Evolutionary conservation across 1,284 basidiomycete genomes (phyloP).

Genomic region (Tetrapyrgos nigripes): DNA sequence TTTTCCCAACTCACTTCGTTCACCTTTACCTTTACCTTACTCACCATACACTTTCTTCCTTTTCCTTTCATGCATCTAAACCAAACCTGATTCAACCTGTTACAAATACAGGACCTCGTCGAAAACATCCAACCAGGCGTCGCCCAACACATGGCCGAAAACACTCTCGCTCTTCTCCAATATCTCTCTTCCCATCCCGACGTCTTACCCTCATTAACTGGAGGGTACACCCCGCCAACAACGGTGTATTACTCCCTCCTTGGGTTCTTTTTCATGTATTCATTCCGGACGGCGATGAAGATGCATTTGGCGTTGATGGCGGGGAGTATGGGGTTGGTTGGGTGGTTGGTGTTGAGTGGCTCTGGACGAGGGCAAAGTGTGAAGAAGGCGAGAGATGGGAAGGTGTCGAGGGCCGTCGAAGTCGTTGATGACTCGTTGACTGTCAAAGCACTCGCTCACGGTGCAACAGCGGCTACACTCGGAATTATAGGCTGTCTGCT

Average conservation of each 20-base stretch:
- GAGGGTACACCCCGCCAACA: conserved; percentile 60
- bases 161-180: conserved; percentile 83
- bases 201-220: conserved; percentile 59
- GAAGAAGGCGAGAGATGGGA: too few species aligned
- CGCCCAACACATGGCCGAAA: conserved; percentile 93
- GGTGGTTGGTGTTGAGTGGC: neutral
- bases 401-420: too few species aligned
- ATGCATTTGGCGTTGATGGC: conserved; percentile 65
- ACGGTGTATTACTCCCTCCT: conserved; percentile 84
- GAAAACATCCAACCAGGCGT: conserved; percentile 85
- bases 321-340: conserved; percentile 53
- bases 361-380: neutral
- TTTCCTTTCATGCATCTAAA: conserved; percentile 39
- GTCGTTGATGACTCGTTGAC: neutral
- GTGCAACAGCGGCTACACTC: conserved; percentile 48
- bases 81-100: too few species aligned
- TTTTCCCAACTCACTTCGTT: neutral
- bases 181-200: conserved; percentile 71
- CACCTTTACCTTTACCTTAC: neutral
- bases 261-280: conserved; percentile 76
- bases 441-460: conserved; percentile 44
- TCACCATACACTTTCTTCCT: conserved; percentile 12
- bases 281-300: conserved; percentile 73
- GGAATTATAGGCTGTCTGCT: conserved; percentile 66
- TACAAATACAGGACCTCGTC: conserved; percentile 72